Evolutionary conservation across 148 eudicot species (phyloP), one percentile per base, ranked within the genome.

Genomic region (Nepenthes gracilis): DNA sequence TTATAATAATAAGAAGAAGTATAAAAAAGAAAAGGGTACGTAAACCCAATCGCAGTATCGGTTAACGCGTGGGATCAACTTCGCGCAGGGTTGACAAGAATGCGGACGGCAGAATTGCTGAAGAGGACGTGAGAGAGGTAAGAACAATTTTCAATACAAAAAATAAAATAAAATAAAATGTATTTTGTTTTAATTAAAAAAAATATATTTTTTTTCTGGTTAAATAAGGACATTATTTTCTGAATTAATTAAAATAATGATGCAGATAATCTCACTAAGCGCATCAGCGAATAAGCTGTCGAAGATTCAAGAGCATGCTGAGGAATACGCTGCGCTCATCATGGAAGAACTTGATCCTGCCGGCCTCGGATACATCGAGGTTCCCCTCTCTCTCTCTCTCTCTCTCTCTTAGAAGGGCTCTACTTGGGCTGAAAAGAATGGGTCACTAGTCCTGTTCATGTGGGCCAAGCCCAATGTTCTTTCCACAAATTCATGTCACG

Each of bases 271-370:
- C 37, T 43, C 73, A 34, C 43, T 78, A 12, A 78, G 78, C 15
- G 81, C 81, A n/a, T 70, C 78, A 49, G 81, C 78, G 11, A 70
- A 67, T 59, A 78, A 78, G 58, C 70, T 78, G 15, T 67, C 78
- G 2, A 78, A 73, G 57, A 67, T 78, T 47, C 75, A 64, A 68
- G 70, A 67, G 15, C 67, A 78, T 47, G 82, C 82, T 37, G 78
- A 78, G 33, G 82, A 78, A 61, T 78, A 78, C 58, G 80, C 80
- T 14, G 83, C 83, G 50, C 75, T 79, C 23, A 79, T 79, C 56
- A 79, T 79, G 83, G 83, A 79, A 55, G 83, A 79, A 57, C 77
- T 79, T 36, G 83, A 79, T 59, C 83, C 80, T 38, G 74, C 66
- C 50, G 71, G 71, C 52, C 70, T 75, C 62, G 79, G 83, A n/a